Evolutionary conservation across 2,329 filamentous ascomycete genomes (phyloP).

Genomic region (Fusarium caatingaense): DNA sequence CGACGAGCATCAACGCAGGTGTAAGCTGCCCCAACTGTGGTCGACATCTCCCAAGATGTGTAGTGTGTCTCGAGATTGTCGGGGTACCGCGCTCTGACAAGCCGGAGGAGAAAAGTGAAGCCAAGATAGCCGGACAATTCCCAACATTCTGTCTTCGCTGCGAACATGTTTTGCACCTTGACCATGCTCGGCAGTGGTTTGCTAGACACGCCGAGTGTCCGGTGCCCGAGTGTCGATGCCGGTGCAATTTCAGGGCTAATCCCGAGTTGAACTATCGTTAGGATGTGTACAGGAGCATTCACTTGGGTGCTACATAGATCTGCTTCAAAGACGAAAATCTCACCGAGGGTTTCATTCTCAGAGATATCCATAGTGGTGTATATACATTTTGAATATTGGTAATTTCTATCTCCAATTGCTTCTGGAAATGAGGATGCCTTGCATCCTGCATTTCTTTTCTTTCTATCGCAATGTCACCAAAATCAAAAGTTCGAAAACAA

Average conservation of each 20-base stretch:
- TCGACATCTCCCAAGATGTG: conserved; percentile 73
- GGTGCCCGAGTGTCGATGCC: conserved; percentile 74
- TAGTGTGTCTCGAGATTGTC: conserved; percentile 74
- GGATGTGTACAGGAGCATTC: not conserved
- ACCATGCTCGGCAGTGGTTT: conserved; percentile 76
- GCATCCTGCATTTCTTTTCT: conserved; percentile 22
- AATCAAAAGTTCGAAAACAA: conserved; percentile 25
- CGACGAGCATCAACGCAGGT: conserved; percentile 68
- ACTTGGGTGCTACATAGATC: not conserved
- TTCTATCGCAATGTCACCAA: conserved; percentile 27
- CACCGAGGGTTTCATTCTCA: not conserved
- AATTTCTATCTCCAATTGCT: conserved; percentile 26
- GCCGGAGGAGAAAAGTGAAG: conserved; percentile 63
- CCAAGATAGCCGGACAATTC: conserved; percentile 66
- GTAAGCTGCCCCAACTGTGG: conserved; percentile 75
- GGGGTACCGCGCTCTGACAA: conserved; percentile 71
- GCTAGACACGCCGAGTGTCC: conserved; percentile 73
- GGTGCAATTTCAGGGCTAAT: conserved; percentile 71
- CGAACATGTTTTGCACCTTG: conserved; percentile 74
- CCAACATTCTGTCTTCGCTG: conserved; percentile 77
- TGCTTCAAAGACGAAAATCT: not conserved
- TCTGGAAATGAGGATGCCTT: conserved; percentile 13
- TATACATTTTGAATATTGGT: conserved; percentile 22
- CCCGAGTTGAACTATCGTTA: conserved; percentile 67
- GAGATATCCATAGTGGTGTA: not conserved